Evolutionary conservation across 495 filamentous ascomycete species (phyloP).

Genomic region (Cudoniella acicularis): DNA sequence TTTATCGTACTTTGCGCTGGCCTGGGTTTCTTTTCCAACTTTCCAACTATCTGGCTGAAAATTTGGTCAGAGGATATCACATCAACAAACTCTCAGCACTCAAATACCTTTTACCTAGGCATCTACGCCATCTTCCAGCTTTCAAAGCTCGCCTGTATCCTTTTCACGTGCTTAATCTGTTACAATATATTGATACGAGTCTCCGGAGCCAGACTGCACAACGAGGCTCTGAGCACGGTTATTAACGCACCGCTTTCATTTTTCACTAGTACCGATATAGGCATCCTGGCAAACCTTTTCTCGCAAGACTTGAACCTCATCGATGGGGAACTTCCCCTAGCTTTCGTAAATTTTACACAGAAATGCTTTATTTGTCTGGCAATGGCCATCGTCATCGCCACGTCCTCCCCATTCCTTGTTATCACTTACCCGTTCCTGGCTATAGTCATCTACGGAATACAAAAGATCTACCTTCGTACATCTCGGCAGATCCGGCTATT

Average conservation of each 20-base stretch:
- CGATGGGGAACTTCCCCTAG: slow-evolving; percentile 14
- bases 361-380: slow-evolving; percentile 13
- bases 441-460: slow-evolving; percentile 43
- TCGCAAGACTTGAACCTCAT: slow-evolving; percentile 6
- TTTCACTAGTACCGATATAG: slow-evolving; percentile 21
- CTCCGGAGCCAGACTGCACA: slow-evolving; percentile 1
- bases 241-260: slow-evolving; percentile 21
- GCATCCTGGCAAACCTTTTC: slow-evolving; percentile 22
- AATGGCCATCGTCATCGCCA: slow-evolving; percentile 11
- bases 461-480: slow-evolving; percentile 55
- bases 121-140: slow-evolving; percentile 19
- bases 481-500: slow-evolving; percentile 55
- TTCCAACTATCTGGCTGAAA: slow-evolving; percentile 39
- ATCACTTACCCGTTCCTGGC: background rate
- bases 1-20: background rate
- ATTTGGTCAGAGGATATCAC: slow-evolving; percentile 32
- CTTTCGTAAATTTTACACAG: slow-evolving; percentile 23
- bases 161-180: slow-evolving; percentile 1
- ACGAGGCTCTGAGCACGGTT: background rate
- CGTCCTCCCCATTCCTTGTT: slow-evolving; percentile 23
- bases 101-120: slow-evolving; percentile 19
- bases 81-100: background rate
- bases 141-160: slow-evolving; percentile 17
- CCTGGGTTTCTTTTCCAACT: slow-evolving; percentile 24
- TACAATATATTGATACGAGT: slow-evolving; percentile 1